Conservation (phyloP, 2,329 filamentous ascomycete genomes). For the Fusarium sarcochroum region DNA sequence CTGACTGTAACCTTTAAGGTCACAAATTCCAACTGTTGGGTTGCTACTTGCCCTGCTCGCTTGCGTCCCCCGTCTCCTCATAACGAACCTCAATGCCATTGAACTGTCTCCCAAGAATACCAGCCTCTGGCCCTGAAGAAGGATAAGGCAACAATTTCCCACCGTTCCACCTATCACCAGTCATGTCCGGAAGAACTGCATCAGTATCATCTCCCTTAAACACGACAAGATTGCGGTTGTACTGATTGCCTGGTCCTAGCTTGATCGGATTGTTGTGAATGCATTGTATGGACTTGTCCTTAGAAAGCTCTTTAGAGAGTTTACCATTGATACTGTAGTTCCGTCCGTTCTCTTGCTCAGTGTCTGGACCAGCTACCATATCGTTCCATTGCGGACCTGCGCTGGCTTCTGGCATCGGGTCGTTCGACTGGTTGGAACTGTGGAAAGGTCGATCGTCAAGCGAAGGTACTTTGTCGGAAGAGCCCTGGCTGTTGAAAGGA, state of each 20-base stretch:
- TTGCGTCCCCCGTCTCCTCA: not conserved
- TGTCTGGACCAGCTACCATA: not conserved
- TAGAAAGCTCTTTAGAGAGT: not conserved
- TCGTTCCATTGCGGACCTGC: not conserved
- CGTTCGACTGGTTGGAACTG: no score
- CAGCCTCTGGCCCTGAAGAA: no score
- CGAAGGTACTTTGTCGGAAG: no score
- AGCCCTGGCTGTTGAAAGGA: no score
- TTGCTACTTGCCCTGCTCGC: not conserved
- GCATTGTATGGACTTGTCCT: not conserved
- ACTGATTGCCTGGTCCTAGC: not conserved
- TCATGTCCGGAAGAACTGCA: not conserved
- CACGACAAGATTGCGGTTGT: not conserved
- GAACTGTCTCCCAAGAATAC: not conserved
- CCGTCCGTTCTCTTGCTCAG: not conserved
- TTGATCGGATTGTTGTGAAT: not conserved
- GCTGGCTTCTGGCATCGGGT: accelerated
- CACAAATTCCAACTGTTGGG: no score
- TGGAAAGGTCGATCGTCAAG: not conserved
- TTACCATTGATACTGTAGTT: not conserved
- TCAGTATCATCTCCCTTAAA: accelerated
- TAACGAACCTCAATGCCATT: not conserved
- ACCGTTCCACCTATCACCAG: not conserved
- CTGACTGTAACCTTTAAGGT: no score
- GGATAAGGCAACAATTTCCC: not conserved